Percentiles rank a stretch among this genome's conserved stretches.
Conservation (phyloP, 345 rosid genomes). For the Eutrema heterophyllum region DNA sequence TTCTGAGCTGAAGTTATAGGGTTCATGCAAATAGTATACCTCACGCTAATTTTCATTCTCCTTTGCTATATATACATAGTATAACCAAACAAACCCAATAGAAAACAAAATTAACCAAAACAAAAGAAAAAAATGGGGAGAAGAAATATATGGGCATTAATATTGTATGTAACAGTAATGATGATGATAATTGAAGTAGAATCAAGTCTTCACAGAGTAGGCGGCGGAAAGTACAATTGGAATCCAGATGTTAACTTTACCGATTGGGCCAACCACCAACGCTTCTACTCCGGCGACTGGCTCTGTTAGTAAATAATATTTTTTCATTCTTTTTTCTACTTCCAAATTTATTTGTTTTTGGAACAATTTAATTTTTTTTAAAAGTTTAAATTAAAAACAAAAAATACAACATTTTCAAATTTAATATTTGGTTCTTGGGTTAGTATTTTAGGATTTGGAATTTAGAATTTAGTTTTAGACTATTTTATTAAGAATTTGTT, state of each 20-base stretch:
- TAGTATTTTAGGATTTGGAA: too few relatives aligned
- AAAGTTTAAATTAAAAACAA: too few relatives aligned
- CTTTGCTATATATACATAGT: constrained; percentile 1
- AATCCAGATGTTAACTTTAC: constrained; percentile 42
- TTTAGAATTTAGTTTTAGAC: too few relatives aligned
- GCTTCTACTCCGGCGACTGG: constrained; percentile 55
- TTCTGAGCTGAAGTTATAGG: background rate
- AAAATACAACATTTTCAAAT: too few relatives aligned
- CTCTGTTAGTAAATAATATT: constrained; percentile 37
- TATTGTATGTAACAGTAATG: background rate
- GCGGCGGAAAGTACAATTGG: constrained; percentile 52
- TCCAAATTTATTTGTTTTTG: background rate
- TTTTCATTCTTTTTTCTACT: background rate
- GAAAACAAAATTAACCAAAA: background rate
- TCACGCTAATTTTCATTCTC: constrained; percentile 5
- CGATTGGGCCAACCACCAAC: constrained; percentile 42
- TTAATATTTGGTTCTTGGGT: too few relatives aligned
- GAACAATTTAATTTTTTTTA: background rate
- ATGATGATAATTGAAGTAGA: background rate
- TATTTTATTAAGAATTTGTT: too few relatives aligned
- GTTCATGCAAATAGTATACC: constrained; percentile 6
- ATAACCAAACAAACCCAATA: background rate
- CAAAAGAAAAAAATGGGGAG: background rate
- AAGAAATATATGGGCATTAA: background rate
- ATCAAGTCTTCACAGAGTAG: constrained; percentile 55